Conservation (phyloP, 495 filamentous ascomycete species). For the Aspergillus nanangensis region DNA sequence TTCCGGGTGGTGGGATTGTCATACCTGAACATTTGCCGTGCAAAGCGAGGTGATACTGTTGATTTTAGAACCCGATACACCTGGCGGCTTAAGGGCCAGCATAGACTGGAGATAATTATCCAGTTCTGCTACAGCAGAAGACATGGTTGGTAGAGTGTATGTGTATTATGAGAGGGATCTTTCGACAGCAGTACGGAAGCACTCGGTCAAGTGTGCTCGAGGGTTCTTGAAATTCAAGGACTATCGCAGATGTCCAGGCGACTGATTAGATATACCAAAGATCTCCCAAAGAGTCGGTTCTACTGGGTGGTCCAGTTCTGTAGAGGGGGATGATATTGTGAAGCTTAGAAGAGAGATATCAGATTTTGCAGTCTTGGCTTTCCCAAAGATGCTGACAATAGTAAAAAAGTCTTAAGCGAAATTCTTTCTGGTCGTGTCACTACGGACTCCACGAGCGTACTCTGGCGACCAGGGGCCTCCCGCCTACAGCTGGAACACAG, state of each 20-base stretch:
- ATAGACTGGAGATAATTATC: slow-evolving; percentile 87
- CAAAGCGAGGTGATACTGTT: slow-evolving; percentile 77
- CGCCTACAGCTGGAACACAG: slow-evolving; percentile 46
- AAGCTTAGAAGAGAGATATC: slow-evolving; percentile 10
- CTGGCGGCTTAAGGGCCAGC: slow-evolving; percentile 85
- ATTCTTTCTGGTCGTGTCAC: slow-evolving; percentile 34
- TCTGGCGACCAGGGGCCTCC: slow-evolving; percentile 29
- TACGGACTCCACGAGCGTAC: slow-evolving; percentile 39
- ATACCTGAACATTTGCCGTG: slow-evolving; percentile 90
- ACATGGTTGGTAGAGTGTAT: slow-evolving; percentile 46
- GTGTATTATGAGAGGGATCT: slow-evolving; percentile 3
- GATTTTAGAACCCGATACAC: slow-evolving; percentile 90
- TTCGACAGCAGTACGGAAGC: slow-evolving; percentile 8
- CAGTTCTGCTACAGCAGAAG: slow-evolving; percentile 82
- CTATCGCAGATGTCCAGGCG: slow-evolving; percentile 9
- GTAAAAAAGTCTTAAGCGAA: slow-evolving; percentile 21
- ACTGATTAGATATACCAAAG: slow-evolving; percentile 10
- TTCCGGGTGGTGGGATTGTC: slow-evolving; percentile 21
- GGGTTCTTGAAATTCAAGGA: slow-evolving; percentile 12
- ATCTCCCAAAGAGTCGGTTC: slow-evolving; percentile 14
- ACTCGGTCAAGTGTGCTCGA: slow-evolving; percentile 8
- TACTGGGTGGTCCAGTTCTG: slow-evolving; percentile 24
- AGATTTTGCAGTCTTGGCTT: slow-evolving; percentile 8
- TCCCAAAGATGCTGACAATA: slow-evolving; percentile 7
- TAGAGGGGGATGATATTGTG: slow-evolving; percentile 8